Evolutionary conservation across 352 stramenopile genomes (phyloP).

Genomic region (Pythium sukuiense): DNA sequence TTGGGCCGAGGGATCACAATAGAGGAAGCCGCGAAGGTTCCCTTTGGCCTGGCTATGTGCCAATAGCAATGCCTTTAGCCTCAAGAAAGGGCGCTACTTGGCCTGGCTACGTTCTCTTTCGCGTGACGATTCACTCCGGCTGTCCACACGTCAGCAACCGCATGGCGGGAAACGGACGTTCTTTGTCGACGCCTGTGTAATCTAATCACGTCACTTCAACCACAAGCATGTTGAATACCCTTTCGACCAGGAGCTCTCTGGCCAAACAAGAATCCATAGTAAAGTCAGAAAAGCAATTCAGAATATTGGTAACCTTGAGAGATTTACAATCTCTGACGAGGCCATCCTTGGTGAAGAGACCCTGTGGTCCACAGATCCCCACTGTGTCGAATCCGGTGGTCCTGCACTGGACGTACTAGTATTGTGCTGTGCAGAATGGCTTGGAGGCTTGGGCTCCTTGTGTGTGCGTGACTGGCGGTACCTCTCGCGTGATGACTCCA

Average conservation of each 20-base stretch:
- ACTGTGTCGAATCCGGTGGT: too few relatives aligned
- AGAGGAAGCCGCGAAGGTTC: neutral
- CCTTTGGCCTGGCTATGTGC: neutral
- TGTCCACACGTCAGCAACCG: neutral
- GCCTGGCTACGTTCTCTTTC: neutral
- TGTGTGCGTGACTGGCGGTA: neutral
- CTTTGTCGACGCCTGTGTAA: neutral
- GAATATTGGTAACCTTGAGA: too few relatives aligned
- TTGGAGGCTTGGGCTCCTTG: too few relatives aligned
- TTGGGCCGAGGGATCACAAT: too few relatives aligned
- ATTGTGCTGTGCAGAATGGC: too few relatives aligned
- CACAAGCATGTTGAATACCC: neutral
- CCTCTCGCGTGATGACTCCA: neutral
- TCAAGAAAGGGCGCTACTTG: neutral
- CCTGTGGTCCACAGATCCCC: too few relatives aligned
- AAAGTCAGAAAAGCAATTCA: too few relatives aligned
- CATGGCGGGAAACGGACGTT: neutral
- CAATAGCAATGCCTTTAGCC: neutral
- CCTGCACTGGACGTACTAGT: too few relatives aligned
- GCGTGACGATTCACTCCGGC: neutral
- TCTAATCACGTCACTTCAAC: neutral
- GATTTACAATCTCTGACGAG: too few relatives aligned
- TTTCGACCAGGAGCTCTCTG: neutral
- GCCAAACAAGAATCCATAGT: neutral
- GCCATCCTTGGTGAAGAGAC: neutral